Evolutionary conservation across 371 early-diverging fungal species (phyloP).

Genomic region (Mortierella sp.): DNA sequence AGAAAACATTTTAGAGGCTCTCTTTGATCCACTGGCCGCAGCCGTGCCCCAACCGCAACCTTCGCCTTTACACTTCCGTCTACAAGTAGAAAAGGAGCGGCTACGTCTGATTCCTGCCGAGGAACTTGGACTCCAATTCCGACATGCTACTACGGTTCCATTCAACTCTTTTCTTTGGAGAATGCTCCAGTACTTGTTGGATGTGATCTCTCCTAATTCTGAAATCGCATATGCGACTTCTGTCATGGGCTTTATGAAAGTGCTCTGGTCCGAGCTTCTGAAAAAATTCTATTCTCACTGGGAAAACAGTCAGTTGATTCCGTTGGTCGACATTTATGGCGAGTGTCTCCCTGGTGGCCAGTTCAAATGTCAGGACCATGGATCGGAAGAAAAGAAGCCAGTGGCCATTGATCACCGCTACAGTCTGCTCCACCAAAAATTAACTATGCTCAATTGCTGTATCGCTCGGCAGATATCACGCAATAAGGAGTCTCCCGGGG

Average conservation of each 20-base stretch:
- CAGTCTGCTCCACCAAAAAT: constrained; percentile 85
- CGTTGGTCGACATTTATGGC: constrained; percentile 55
- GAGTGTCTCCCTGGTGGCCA: constrained; percentile 13
- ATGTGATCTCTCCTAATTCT: constrained; percentile 60
- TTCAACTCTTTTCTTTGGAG: constrained; percentile 78
- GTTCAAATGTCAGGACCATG: constrained; percentile 6
- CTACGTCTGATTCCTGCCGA: constrained; percentile 50
- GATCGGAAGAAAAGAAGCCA: constrained; percentile 42
- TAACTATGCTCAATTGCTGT: constrained; percentile 92
- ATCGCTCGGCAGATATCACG: constrained; percentile 62
- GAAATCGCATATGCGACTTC: constrained; percentile 53
- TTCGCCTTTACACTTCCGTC: not conserved
- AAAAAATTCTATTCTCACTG: constrained; percentile 73
- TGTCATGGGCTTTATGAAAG: constrained; percentile 70
- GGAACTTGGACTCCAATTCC: constrained; percentile 59
- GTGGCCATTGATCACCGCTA: constrained; percentile 79
- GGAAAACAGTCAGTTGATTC: constrained; percentile 71
- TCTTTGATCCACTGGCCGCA: constrained; percentile 12
- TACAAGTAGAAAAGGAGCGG: not conserved
- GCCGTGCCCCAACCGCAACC: not conserved
- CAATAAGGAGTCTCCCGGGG: constrained; percentile 30
- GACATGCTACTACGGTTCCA: constrained; percentile 69
- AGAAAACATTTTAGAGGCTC: constrained; percentile 46
- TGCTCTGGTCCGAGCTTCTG: constrained; percentile 73
- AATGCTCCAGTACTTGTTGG: constrained; percentile 65